Conservation (phyloP, 2,329 filamentous ascomycete species). For the Tolypocladium ophioglossoides region DNA sequence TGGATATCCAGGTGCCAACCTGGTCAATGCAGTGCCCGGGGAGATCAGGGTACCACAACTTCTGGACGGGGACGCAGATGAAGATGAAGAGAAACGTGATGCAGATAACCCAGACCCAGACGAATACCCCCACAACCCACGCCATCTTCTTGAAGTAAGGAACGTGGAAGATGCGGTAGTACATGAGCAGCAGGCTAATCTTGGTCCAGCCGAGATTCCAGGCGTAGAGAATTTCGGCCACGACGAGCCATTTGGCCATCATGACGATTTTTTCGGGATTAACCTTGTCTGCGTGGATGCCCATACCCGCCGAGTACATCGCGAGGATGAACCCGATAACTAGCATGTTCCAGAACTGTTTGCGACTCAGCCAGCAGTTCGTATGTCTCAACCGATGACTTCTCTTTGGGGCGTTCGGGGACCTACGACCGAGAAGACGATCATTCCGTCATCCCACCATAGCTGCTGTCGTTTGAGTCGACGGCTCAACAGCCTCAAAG, state of each 20-base stretch:
- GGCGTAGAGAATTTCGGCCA: conserved; percentile 36
- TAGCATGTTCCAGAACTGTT: conserved; percentile 27
- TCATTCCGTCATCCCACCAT: conserved; percentile 40
- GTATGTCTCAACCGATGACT: background rate
- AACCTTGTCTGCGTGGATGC: conserved; percentile 33
- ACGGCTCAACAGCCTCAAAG: conserved; percentile 28
- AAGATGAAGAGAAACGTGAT: conserved; percentile 40
- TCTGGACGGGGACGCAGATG: conserved; percentile 38
- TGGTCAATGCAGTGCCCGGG: conserved; percentile 38
- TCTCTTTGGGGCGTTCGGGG: background rate
- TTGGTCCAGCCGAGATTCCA: conserved; percentile 40
- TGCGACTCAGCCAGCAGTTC: background rate
- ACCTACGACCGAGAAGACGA: conserved; percentile 35
- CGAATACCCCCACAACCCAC: conserved; percentile 28
- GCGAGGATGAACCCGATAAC: conserved; percentile 37
- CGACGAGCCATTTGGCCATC: conserved; percentile 35
- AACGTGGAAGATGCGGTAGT: conserved; percentile 39
- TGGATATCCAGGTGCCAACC: conserved; percentile 38
- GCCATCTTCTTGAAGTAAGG: conserved; percentile 30
- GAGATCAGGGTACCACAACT: conserved; percentile 34
- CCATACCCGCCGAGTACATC: conserved; percentile 36
- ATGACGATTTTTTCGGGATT: conserved; percentile 24
- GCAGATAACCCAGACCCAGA: conserved; percentile 34
- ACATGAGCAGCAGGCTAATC: conserved; percentile 38
- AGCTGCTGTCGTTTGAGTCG: conserved; percentile 27